Conservation (phyloP, 148 eudicot species). For the Spergularia bocconei region DNA sequence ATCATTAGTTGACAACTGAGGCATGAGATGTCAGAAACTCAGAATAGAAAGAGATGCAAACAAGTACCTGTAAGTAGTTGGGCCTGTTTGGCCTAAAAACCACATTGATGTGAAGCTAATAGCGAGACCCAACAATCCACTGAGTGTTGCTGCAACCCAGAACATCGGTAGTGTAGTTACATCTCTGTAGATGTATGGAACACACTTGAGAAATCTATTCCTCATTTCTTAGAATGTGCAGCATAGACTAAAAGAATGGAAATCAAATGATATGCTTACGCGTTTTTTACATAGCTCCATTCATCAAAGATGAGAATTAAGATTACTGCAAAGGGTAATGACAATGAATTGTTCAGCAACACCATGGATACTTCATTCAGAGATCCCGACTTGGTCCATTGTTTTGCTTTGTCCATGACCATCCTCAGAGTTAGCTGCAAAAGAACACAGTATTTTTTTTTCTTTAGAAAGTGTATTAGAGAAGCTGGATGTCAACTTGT, state of each 20-base stretch:
- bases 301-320: conserved; percentile 65
- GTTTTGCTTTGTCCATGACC: conserved; percentile 86
- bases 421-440: conserved; percentile 68
- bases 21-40: not conserved
- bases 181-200: conserved; percentile 41
- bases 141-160: conserved; percentile 78
- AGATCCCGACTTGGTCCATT: conserved; percentile 63
- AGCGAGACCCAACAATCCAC: conserved; percentile 83
- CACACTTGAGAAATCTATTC: conserved; percentile 10
- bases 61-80: conserved; percentile 81
- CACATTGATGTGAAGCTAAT: conserved; percentile 94
- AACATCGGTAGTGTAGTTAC: conserved; percentile 60
- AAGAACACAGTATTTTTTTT: not conserved
- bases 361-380: conserved; percentile 92
- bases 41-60: not conserved
- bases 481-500: not conserved
- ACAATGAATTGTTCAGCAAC: conserved; percentile 69
- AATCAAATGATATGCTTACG: conserved; percentile 36
- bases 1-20: not conserved
- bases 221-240: not conserved
- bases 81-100: conserved; percentile 78
- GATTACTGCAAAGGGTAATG: conserved; percentile 65
- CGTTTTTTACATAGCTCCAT: conserved; percentile 59
- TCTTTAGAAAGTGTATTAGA: not conserved
- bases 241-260: not conserved